Base-by-base conservation (phyloP, 2,329 filamentous ascomycete genomes). In the Botryotinia globosa region DNA sequence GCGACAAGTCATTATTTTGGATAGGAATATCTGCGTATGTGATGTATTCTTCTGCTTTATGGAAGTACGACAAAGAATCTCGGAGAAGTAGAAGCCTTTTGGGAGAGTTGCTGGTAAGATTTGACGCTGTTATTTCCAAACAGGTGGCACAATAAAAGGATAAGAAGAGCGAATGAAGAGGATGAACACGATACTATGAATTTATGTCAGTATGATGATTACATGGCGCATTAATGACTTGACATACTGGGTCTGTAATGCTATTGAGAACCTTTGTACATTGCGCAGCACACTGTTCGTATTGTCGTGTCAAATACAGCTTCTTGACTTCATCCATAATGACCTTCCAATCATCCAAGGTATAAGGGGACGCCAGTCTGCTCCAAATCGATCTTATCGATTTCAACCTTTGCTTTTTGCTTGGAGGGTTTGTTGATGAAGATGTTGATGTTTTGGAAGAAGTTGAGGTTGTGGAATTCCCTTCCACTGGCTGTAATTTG, bases 131-230 rank as follows among this genome's bases (percentile, higher is more conserved):
- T 48, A 78, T 74, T 71, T 81, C 79, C 29, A 80, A 69, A 29
- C 76, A 79, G 32, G 74, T 76, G 10, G 79, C 80, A 25, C 77
- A 76, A 69, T 78, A 80, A 71, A 80, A 81, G n/a, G 73, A 76
- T 14, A 81, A 67, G 61, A 79, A 80, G 20, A 81, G 78, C 20
- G 73, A 76, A 71, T 80, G 77, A 7, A 80, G 69, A 45, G 79
- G 77, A 45, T 80, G 77, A 45, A 76, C 72, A 67, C 75, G 67
- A 62, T 75, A 74, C 76, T 79, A 59, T 39, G 10, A 20, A 34
- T 39, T 18, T 37, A 48, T 18, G 65, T 74, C 69, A 75, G 75
- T 61, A 59, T 66, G 16, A 37, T 12, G 16, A 51, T 29, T 34
- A 77, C 77, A 76, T 66, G 37, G 3, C 34, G 3, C 44, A 42